Base-by-base conservation (phyloP, 192 early-diverging fungal species). In the Mycoemilia scoparia region DNA sequence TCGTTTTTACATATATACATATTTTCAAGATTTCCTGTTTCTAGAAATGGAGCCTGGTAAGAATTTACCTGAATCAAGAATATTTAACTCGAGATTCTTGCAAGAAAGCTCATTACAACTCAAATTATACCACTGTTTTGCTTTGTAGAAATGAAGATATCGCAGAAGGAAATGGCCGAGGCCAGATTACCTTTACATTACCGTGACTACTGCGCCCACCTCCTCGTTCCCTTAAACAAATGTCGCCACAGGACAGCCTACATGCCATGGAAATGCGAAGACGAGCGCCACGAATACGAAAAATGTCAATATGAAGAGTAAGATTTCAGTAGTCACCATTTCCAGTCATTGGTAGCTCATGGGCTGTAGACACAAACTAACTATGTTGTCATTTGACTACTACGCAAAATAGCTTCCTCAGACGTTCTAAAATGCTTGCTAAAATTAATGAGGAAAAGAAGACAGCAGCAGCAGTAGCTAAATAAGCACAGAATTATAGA, bases 241-340 rank as follows among this genome's bases (percentile, higher is more conserved):
- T 96, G 91, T 64, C 64, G 91, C 31, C 67, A 64, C 39, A 71
- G 76, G 28, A 83, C 68, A 47, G 79, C 66, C 50, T 90, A 85
- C 54, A 36, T 87, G 40, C 91, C 91, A 16, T 93, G 86, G 85
- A 83, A 86, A 51, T 96, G 91, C 69, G 77, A 77, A 54, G 64
- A 76, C 32, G 85, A 91, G 57, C 60, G 79, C 36, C 77, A 88
- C 29, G 64, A 66, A 32, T 96, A 84, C 56, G 79, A 84, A 53
- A 87, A 93, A 50, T 96, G 91, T 61, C 82, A 89, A 70, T 93
- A 91, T 60, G 81, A 89, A 39, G 91, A 96, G n/a, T n/a, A n/a
- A n/a, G n/a, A n/a, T n/a, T n/a, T n/a, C n/a, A n/a, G n/a, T n/a
- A n/a, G n/a, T n/a, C n/a, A n/a, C n/a, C n/a, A n/a, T n/a, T n/a